Evolutionary conservation across 768 basidiomycete genomes (phyloP).

Genomic region (Leccinum rimulosum): DNA sequence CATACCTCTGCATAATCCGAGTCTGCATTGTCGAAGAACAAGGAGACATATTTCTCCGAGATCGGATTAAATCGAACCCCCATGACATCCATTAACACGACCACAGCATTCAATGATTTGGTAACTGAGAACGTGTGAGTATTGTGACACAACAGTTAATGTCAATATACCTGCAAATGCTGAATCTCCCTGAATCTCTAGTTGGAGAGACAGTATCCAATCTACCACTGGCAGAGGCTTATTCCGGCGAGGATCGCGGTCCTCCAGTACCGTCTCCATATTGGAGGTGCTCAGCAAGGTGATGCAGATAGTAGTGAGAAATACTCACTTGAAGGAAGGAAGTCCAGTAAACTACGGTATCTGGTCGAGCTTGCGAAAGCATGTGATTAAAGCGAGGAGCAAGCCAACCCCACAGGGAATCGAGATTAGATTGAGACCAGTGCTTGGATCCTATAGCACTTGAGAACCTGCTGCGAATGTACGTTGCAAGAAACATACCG

Average conservation of each 20-base stretch:
- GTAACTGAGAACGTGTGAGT: conserved; percentile 50
- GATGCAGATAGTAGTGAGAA: not conserved
- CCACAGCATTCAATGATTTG: conserved; percentile 67
- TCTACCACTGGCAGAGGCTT: conserved; percentile 54
- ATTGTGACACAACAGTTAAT: not conserved
- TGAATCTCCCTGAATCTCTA: conserved; percentile 83
- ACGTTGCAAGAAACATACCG: conserved; percentile 41
- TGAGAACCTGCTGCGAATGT: conserved; percentile 8
- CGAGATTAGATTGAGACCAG: conserved; percentile 58
- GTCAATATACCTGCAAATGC: conserved; percentile 73
- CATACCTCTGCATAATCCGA: conserved; percentile 84
- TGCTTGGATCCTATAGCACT: conserved; percentile 68
- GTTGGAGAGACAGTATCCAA: conserved; percentile 71
- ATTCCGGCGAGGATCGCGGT: conserved; percentile 79
- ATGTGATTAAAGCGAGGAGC: conserved; percentile 57
- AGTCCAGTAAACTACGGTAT: conserved; percentile 79
- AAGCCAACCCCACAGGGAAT: conserved; percentile 74
- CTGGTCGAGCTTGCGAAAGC: conserved; percentile 77
- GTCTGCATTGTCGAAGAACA: conserved; percentile 73
- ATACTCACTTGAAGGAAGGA: conserved; percentile 44
- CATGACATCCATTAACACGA: conserved; percentile 62
- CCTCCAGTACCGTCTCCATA: conserved; percentile 50
- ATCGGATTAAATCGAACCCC: conserved; percentile 65
- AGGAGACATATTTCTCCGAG: conserved; percentile 64
- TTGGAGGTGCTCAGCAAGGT: conserved; percentile 7